Percentiles rank a stretch among this genome's conserved stretches.
Evolutionary conservation across 441 rosid genomes (phyloP).

Genomic region (Erodium chrysanthum): DNA sequence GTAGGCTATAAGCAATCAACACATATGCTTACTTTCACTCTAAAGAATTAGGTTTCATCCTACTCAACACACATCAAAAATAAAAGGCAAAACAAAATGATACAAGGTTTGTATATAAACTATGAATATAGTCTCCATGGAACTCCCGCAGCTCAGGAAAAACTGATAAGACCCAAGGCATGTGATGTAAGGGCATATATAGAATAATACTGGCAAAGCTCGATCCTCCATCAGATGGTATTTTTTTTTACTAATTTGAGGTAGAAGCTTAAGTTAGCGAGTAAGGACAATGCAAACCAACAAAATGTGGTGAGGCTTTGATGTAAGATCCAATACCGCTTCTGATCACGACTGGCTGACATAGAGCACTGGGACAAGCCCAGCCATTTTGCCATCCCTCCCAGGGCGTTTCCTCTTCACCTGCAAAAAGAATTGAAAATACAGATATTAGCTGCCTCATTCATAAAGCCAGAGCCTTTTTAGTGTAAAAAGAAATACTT

Average conservation of each 20-base stretch:
- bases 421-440: conserved; percentile 29
- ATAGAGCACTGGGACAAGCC: conserved; percentile 91
- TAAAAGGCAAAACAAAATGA: no score
- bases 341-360: conserved; percentile 50
- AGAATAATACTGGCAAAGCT: not conserved
- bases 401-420: conserved; percentile 97
- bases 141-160: not conserved
- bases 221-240: not conserved
- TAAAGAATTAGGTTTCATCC: not conserved
- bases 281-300: not conserved
- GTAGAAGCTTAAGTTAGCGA: not conserved
- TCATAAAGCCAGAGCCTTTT: not conserved
- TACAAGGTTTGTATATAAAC: no score
- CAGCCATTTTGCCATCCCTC: conserved; percentile 95
- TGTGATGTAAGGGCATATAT: not conserved
- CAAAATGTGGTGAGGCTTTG: not conserved
- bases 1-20: not conserved
- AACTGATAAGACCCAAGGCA: not conserved
- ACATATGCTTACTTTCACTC: not conserved
- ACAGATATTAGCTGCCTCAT: not conserved
- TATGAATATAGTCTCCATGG: not conserved
- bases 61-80: not conserved
- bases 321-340: not conserved
- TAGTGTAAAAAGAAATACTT: no score
- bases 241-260: not conserved